Conservation (phyloP, 371 early-diverging fungal species). For the Encephalitozoon hellem region DNA sequence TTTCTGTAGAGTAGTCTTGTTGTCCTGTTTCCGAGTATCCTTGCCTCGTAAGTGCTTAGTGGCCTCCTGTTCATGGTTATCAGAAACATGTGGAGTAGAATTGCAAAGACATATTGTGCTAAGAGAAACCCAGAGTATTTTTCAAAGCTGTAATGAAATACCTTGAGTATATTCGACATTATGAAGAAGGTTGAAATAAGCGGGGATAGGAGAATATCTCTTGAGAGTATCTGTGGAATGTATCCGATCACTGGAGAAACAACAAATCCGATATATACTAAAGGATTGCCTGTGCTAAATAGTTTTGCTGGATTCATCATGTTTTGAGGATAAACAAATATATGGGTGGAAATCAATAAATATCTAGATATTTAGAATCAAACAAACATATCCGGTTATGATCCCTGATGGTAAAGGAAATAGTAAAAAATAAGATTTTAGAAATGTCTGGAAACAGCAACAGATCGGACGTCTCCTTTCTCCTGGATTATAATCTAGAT, state of each 20-base stretch:
- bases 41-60: slow-evolving; percentile 28
- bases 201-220: slow-evolving; percentile 38
- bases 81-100: slow-evolving; percentile 47
- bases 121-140: slow-evolving; percentile 16
- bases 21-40: slow-evolving; percentile 18
- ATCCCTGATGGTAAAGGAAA: not conserved
- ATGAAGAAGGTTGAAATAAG: slow-evolving; percentile 48
- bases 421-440: not conserved
- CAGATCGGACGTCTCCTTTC: not conserved
- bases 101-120: slow-evolving; percentile 34
- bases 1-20: not conserved
- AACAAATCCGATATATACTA: slow-evolving; percentile 22
- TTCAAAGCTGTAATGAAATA: slow-evolving; percentile 33
- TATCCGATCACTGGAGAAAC: slow-evolving; percentile 50
- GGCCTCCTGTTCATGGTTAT: slow-evolving; percentile 26
- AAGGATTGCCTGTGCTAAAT: not conserved
- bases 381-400: not conserved
- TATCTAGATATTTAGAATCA: not conserved
- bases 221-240: slow-evolving; percentile 49
- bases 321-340: not conserved
- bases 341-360: not conserved
- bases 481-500: slow-evolving; percentile 1
- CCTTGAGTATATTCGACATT: slow-evolving; percentile 41
- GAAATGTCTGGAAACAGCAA: not conserved
- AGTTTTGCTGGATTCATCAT: not conserved